Percentiles rank a stretch among this genome's conserved stretches.
Conservation (phyloP, 129 eudicot genomes). For the Arctium lappa region DNA sequence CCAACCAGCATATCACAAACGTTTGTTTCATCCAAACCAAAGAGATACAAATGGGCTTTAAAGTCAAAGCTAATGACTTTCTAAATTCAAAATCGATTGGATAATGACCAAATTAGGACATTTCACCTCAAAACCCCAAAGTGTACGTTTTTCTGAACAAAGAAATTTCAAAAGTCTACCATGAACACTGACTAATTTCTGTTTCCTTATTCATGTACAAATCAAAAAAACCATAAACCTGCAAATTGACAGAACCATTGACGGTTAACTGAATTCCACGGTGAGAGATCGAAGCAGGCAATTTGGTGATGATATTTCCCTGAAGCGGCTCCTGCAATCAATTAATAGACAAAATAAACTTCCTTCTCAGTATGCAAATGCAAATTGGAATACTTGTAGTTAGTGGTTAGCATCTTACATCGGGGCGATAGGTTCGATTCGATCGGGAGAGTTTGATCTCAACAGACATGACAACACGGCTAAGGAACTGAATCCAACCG, state of each 20-base stretch:
- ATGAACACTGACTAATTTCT: neutral
- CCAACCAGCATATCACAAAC: neutral
- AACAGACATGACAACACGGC: constrained; percentile 37
- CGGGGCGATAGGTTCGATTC: constrained; percentile 66
- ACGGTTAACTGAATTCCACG: constrained; percentile 60
- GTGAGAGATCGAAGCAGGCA: constrained; percentile 57
- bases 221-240: constrained; percentile 37
- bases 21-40: neutral
- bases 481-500: neutral
- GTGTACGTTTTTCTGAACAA: neutral
- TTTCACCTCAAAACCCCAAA: neutral
- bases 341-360: neutral
- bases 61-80: neutral
- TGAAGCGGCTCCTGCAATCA: constrained; percentile 53
- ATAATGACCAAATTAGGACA: neutral
- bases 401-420: constrained; percentile 28
- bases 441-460: constrained; percentile 80
- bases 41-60: neutral
- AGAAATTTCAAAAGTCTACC: neutral
- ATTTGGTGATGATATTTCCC: constrained; percentile 60
- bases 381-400: neutral
- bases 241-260: constrained; percentile 73
- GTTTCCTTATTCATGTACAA: neutral
- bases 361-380: neutral
- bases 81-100: neutral